These are phyloP conservation scores for Scheffersomyces ergatensis DNA, from an alignment of 805 yeast species.

Conservation along the genomic window DNA sequence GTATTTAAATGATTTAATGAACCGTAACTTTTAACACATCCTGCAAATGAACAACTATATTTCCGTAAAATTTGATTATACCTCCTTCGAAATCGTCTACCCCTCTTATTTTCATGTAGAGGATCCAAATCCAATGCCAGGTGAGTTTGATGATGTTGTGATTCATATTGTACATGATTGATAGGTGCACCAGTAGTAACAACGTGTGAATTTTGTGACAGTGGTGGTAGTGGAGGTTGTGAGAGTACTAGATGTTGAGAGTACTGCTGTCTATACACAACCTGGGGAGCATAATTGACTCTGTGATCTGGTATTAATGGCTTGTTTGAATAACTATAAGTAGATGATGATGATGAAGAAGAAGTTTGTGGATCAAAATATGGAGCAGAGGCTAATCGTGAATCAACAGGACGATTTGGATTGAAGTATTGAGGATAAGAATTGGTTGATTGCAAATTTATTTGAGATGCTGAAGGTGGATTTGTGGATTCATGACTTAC, in stretches of 20 bases:
- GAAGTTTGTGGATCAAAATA: background rate
- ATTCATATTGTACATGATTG: constrained; percentile 1
- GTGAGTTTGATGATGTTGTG: constrained; percentile 2
- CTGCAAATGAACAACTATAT: constrained; percentile 33
- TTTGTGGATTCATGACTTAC: background rate
- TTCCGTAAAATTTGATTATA: constrained; percentile 35
- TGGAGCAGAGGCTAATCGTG: background rate
- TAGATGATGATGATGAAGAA: background rate
- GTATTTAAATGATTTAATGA: constrained; percentile 42
- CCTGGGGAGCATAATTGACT: background rate
- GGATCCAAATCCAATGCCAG: constrained; percentile 9
- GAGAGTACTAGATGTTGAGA: background rate
- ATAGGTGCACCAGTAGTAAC: background rate
- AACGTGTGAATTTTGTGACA: background rate
- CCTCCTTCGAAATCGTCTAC: constrained; percentile 32
- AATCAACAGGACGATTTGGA: background rate
- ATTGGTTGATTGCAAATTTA: background rate
- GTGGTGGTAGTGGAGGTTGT: background rate
- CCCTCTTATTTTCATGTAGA: constrained; percentile 20
- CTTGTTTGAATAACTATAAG: background rate
- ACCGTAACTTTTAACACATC: constrained; percentile 42
- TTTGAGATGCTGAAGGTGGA: background rate
- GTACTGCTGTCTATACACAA: background rate
- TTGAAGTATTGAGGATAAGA: background rate
- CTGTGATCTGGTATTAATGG: background rate